These are phyloP conservation scores for Mycotypha africana DNA, from an alignment of 371 early-diverging fungal genomes.

Conservation along the genomic window DNA sequence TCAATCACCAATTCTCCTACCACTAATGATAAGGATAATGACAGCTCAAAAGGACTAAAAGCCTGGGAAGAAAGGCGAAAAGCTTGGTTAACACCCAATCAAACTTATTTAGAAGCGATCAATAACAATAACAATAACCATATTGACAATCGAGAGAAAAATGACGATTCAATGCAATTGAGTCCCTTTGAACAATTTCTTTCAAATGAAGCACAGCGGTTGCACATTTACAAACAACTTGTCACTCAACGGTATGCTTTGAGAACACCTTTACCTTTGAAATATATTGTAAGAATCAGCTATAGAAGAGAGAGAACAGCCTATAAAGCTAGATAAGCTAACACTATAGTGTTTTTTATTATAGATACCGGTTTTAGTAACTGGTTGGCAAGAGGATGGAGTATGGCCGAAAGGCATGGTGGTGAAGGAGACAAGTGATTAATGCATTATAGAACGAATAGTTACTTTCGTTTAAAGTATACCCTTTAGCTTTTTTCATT, in stretches of 20 bases:
- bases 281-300: slow-evolving; percentile 12
- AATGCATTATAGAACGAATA: not conserved
- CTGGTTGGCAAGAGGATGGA: slow-evolving; percentile 37
- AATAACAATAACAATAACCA: too few species aligned
- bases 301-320: too few species aligned
- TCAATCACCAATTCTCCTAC: too few species aligned
- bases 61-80: slow-evolving; percentile 19
- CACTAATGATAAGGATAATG: too few species aligned
- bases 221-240: slow-evolving; percentile 10
- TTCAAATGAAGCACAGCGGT: not conserved
- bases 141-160: too few species aligned
- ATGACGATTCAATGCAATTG: not conserved
- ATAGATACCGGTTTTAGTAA: slow-evolving; percentile 27
- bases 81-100: slow-evolving; percentile 16
- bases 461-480: too few species aligned
- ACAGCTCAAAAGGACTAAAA: slow-evolving; percentile 9
- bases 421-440: slow-evolving; percentile 15
- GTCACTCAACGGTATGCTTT: slow-evolving; percentile 8
- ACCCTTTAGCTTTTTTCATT: slow-evolving; percentile 1
- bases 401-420: slow-evolving; percentile 38
- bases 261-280: slow-evolving; percentile 12
- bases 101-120: slow-evolving; percentile 1
- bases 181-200: not conserved
- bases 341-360: not conserved
- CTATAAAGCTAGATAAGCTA: too few species aligned